A percentile compares a stretch with the other conserved stretches of the same genome.
Conservation (phyloP, 2,329 filamentous ascomycete genomes). For the Calonectria pteridis region DNA sequence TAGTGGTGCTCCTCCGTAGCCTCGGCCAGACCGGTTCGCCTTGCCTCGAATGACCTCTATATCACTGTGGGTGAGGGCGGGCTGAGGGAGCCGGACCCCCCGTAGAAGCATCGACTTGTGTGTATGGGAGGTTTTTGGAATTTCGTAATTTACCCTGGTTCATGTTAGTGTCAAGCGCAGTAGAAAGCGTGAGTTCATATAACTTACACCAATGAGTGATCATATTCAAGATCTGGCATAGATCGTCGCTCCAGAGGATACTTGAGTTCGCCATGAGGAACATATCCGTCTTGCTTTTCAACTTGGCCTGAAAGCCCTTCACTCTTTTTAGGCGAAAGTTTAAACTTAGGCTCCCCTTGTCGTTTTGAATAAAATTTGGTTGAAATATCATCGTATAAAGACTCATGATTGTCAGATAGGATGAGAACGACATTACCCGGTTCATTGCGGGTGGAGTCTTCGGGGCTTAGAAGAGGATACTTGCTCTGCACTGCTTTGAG, state of each 20-base stretch:
- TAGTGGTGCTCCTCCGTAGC: conserved; percentile 43
- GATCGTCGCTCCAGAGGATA: conserved; percentile 80
- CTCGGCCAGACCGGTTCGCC: conserved; percentile 62
- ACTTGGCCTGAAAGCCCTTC: conserved; percentile 85
- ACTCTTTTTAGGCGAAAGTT: conserved; percentile 80
- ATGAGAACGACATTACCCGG: conserved; percentile 85
- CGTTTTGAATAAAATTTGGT: conserved; percentile 94
- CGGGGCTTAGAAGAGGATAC: conserved; percentile 82
- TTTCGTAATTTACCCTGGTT: conserved; percentile 83
- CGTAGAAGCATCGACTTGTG: conserved; percentile 97
- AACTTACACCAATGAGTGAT: conserved; percentile 85
- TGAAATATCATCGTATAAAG: conserved; percentile 86
- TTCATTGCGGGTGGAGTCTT: conserved; percentile 83
- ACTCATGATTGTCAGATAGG: conserved; percentile 83
- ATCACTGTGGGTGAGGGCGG: conserved; percentile 81
- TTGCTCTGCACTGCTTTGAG: conserved; percentile 85
- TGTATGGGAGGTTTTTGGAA: conserved; percentile 77
- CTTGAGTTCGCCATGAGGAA: conserved; percentile 84
- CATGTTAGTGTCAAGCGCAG: conserved; percentile 46
- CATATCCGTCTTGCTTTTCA: conserved; percentile 84
- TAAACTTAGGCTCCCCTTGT: conserved; percentile 74
- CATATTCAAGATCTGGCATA: conserved; percentile 84
- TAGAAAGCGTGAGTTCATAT: not conserved
- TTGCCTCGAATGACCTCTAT: conserved; percentile 79
- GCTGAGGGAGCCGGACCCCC: conserved; percentile 79